Evolutionary conservation across 495 filamentous ascomycete species (phyloP).

Genomic region (Neurospora discreta): DNA sequence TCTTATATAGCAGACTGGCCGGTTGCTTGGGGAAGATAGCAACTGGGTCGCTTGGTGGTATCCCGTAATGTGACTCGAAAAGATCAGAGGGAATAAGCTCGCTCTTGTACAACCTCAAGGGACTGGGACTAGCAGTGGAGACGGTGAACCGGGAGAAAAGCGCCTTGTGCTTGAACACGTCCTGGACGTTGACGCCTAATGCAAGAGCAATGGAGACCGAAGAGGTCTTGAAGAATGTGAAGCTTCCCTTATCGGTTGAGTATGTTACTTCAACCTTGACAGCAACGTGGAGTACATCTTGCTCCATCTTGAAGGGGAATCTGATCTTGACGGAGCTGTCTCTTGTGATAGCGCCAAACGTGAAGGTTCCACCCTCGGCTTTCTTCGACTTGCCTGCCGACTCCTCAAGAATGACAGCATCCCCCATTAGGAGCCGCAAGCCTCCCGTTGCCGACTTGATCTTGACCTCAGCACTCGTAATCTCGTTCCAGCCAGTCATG

Average conservation of each 20-base stretch:
- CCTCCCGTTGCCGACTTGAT: conserved; percentile 79
- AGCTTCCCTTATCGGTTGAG: conserved; percentile 59
- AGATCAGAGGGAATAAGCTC: conserved; percentile 56
- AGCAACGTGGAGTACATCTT: conserved; percentile 57
- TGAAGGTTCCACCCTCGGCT: conserved; percentile 54
- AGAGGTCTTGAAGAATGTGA: conserved; percentile 54
- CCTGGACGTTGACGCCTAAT: conserved; percentile 91
- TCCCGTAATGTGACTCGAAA: conserved; percentile 54
- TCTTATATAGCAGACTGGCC: conserved; percentile 72
- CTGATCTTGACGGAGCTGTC: conserved; percentile 43
- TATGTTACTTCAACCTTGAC: conserved; percentile 72
- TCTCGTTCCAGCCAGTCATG: conserved; percentile 64
- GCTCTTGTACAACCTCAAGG: conserved; percentile 61
- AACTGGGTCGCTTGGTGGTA: conserved; percentile 41
- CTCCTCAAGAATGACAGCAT: conserved; percentile 48
- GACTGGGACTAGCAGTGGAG: conserved; percentile 60
- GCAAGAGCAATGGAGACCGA: conserved; percentile 61
- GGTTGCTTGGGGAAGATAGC: conserved; percentile 74
- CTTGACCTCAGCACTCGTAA: conserved; percentile 56
- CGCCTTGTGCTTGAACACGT: conserved; percentile 74
- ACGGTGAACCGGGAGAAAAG: conserved; percentile 87
- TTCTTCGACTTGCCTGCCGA: conserved; percentile 36
- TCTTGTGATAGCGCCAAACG: conserved; percentile 42
- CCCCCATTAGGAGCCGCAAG: conserved; percentile 66
- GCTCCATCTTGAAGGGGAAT: conserved; percentile 81